Evolutionary conservation across 495 filamentous ascomycete genomes (phyloP).

Genomic region (Cairneyella variabilis): DNA sequence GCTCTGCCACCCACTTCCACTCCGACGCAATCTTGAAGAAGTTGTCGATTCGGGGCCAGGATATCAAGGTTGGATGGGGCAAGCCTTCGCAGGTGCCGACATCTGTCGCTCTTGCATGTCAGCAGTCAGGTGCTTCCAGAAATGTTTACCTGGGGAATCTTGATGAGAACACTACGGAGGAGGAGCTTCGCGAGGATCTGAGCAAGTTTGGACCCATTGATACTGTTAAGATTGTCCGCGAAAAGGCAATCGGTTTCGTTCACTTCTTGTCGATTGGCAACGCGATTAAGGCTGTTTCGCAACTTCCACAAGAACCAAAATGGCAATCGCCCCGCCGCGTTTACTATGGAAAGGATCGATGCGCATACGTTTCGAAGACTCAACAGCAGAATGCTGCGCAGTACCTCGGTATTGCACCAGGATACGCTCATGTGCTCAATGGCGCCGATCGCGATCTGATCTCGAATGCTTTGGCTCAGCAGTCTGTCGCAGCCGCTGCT

Average conservation of each 20-base stretch:
- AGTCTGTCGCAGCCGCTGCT: constrained; percentile 93
- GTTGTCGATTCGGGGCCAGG: constrained; percentile 93
- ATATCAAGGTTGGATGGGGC: constrained; percentile 99
- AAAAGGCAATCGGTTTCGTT: constrained; percentile 97
- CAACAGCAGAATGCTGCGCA: constrained; percentile 99
- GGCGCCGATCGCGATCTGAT: constrained; percentile 94
- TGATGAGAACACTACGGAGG: constrained; percentile 83
- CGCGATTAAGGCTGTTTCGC: constrained; percentile 97
- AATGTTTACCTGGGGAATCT: constrained; percentile 97
- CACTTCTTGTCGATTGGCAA: constrained; percentile 97
- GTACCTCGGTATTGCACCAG: constrained; percentile 96
- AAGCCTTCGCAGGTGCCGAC: constrained; percentile 98
- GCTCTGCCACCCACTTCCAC: constrained; percentile 97
- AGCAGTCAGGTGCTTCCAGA: constrained; percentile 95
- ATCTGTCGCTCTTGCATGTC: constrained; percentile 91
- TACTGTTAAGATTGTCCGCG: constrained; percentile 94
- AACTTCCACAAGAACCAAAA: constrained; percentile 92
- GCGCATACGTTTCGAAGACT: constrained; percentile 98
- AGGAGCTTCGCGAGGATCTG: constrained; percentile 90
- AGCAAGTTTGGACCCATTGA: constrained; percentile 96
- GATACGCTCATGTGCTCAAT: constrained; percentile 93
- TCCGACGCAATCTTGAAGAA: constrained; percentile 99
- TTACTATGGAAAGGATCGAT: constrained; percentile 97
- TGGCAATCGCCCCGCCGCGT: constrained; percentile 95
- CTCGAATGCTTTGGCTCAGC: constrained; percentile 91